A percentile compares a stretch with the other conserved stretches of the same genome.
These are phyloP conservation scores for Plasmodium falciparum DNA, from an alignment of 169 alveolate genomes.

Conservation along the genomic window DNA sequence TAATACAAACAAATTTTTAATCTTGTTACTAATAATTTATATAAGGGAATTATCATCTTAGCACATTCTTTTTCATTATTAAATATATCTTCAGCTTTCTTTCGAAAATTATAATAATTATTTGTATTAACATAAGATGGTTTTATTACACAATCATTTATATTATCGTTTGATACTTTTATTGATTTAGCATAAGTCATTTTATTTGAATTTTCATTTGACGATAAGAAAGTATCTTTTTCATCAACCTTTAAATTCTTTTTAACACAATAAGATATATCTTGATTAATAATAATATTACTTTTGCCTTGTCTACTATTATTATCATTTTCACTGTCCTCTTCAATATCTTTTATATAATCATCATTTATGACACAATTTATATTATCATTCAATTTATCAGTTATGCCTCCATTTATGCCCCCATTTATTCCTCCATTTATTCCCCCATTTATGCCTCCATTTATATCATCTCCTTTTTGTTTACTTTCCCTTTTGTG, in stretches of 20 bases:
- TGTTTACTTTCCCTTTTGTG: conserved; percentile 1
- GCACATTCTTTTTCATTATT: conserved; percentile 46
- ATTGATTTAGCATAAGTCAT: no score
- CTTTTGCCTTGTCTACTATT: neutral
- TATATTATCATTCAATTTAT: no score
- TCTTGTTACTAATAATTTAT: conserved; percentile 68
- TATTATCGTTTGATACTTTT: no score
- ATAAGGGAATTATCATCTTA: conserved; percentile 51
- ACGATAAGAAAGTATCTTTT: no score
- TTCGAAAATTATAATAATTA: conserved; percentile 34
- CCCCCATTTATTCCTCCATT: neutral
- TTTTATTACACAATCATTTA: neutral
- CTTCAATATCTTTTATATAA: neutral
- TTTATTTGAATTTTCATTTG: no score
- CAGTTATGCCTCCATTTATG: no score
- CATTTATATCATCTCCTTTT: neutral
- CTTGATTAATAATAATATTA: no score
- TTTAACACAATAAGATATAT: no score
- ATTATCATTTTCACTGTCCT: neutral
- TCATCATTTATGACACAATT: no score
- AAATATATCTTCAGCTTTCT: conserved; percentile 22
- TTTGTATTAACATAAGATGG: conserved; percentile 44
- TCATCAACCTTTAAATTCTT: no score
- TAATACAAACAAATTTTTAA: conserved; percentile 72
- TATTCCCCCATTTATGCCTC: neutral